Base-by-base conservation (phyloP, 495 filamentous ascomycete genomes). In the Bathelium albidoporum region DNA sequence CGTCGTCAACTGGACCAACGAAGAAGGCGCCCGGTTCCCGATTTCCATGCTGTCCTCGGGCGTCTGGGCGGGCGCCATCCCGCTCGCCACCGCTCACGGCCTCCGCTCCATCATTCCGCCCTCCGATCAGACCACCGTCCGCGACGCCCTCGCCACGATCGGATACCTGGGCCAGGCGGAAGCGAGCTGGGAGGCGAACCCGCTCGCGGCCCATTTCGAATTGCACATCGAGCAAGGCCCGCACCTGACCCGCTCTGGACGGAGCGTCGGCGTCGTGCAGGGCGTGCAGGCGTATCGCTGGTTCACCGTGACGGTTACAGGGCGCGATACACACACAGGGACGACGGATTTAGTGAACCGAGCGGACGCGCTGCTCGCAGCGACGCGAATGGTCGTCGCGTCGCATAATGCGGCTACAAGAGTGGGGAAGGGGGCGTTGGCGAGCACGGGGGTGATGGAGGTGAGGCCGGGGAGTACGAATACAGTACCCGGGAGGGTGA, bases 161-260 rank as follows among this genome's bases (percentile, higher is more conserved):
- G 84, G 84, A 12, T 91, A 89, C 64, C 75, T 90, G 1, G 89
- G 88, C 39, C 64, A 68, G 0, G 73, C 79, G 0, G 79, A 82
- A 5, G 82, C 82, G 18, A 84, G 79, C 55, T 79, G 87, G 70
- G 76, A 81, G 64, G 73, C 79, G 55, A 85, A 82, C 14, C 88
- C 87, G 0, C 84, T 92, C 76, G 89, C 83, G 20, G 89, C 89
- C 1, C 88, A 91, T 71, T 92, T 92, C 72, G 89, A 94, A 70
- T 76, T 91, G 2, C 89, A 92, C 68, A 91, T 93, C 61, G 89
- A 93, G 69, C 89, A 93, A 73, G 88, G 88, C 0, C 87, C 87
- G 18, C 82, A 87, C 44, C 79, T 93, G 1, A 82, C 89, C 60
- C 74, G 77, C 1, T 78, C 82, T 26, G 73, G 77, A 22, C 79